Percentiles rank a stretch among this genome's conserved stretches.
These are phyloP conservation scores for Thielaviopsis punctulata DNA, from an alignment of 2,329 filamentous ascomycete genomes.

Conservation along the genomic window DNA sequence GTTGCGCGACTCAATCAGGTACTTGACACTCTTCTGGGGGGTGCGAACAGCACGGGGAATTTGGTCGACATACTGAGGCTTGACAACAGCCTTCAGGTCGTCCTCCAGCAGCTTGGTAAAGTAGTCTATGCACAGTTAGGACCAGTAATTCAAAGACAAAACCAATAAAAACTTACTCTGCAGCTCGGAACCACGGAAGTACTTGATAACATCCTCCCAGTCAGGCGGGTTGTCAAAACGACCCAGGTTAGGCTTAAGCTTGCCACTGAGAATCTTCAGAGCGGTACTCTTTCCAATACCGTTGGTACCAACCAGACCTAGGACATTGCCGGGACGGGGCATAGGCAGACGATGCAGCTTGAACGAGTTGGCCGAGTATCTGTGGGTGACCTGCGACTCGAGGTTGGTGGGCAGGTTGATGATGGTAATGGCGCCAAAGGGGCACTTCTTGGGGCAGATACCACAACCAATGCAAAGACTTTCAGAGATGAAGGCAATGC, in stretches of 20 bases:
- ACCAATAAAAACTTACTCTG: constrained; percentile 49
- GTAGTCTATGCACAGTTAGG: constrained; percentile 43
- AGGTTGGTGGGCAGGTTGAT: constrained; percentile 99
- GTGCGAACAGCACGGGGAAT: constrained; percentile 84
- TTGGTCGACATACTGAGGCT: constrained; percentile 98
- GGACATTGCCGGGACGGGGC: constrained; percentile 84
- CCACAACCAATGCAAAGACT: constrained; percentile 92
- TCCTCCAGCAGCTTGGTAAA: constrained; percentile 97
- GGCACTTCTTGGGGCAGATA: constrained; percentile 99
- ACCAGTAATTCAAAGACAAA: constrained; percentile 5
- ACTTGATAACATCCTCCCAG: constrained; percentile 97
- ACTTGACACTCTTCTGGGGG: constrained; percentile 60
- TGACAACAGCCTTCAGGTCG: constrained; percentile 91
- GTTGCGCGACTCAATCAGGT: constrained; percentile 57
- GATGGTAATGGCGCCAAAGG: constrained; percentile 96
- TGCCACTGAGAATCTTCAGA: constrained; percentile 93
- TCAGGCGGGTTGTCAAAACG: constrained; percentile 91
- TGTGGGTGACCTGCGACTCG: constrained; percentile 93
- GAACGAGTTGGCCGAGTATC: constrained; percentile 99
- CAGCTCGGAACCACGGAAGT: constrained; percentile 93
- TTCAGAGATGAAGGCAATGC: constrained; percentile 97
- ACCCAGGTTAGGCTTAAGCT: constrained; percentile 94
- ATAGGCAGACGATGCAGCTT: constrained; percentile 95
- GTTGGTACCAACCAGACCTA: constrained; percentile 96
- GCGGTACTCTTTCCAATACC: constrained; percentile 99